Percentiles rank a stretch among this genome's conserved stretches.
Evolutionary conservation across 108 stramenopile species (phyloP).

Genomic region (Thalassiosira profunda): DNA sequence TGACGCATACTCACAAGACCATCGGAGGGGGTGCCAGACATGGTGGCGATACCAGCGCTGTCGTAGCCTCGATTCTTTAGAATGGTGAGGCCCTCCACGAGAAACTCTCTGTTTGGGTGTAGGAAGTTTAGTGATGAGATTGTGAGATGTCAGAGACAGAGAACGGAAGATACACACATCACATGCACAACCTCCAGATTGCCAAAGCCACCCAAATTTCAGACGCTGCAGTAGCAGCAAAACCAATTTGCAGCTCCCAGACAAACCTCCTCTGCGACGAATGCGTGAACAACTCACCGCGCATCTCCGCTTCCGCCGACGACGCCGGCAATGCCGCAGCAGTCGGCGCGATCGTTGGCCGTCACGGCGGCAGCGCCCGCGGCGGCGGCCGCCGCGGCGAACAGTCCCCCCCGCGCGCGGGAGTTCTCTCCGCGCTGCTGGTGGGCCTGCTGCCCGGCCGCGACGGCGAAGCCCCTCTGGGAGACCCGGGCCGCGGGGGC

Average conservation of each 20-base stretch:
- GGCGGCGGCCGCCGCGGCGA: slow-evolving; percentile 24
- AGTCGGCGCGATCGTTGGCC: slow-evolving; percentile 32
- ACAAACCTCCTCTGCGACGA: too few species aligned
- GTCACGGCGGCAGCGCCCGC: neutral
- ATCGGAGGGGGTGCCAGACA: slow-evolving; percentile 43
- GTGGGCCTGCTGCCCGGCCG: slow-evolving; percentile 15
- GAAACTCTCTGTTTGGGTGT: slow-evolving; percentile 48
- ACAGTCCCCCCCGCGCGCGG: slow-evolving; percentile 1
- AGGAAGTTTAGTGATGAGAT: neutral
- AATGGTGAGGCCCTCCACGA: slow-evolving; percentile 95
- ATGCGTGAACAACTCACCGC: slow-evolving; percentile 50
- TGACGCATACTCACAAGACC: slow-evolving; percentile 34
- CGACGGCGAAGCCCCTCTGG: slow-evolving; percentile 30
- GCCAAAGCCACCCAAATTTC: slow-evolving; percentile 21
- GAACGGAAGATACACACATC: too few species aligned
- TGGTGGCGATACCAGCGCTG: slow-evolving; percentile 96
- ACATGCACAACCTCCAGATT: neutral
- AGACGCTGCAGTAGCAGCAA: neutral
- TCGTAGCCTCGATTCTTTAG: slow-evolving; percentile 99
- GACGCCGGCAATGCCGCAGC: slow-evolving; percentile 70
- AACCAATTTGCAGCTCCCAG: too few species aligned
- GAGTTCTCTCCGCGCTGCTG: neutral
- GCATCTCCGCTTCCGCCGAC: slow-evolving; percentile 49
- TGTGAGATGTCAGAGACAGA: slow-evolving; percentile 2
- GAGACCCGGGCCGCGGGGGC: slow-evolving; percentile 14